These are phyloP conservation scores for Symbiodinium natans DNA, from an alignment of 73 alveolate genomes.

Conservation along the genomic window DNA sequence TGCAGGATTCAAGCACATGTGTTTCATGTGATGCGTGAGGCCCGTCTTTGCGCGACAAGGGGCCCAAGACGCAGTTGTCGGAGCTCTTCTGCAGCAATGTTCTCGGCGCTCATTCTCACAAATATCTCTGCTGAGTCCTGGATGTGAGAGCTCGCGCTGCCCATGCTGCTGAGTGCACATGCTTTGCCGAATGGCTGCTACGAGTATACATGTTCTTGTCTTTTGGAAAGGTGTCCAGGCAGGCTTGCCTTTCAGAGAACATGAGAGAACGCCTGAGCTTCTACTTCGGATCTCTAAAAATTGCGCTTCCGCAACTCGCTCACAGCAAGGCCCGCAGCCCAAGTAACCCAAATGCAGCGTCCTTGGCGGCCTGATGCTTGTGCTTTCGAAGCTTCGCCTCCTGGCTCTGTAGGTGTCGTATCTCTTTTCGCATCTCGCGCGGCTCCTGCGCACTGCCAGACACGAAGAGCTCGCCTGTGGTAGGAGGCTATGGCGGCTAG, in stretches of 20 bases:
- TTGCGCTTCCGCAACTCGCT: too few relatives aligned
- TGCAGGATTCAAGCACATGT: background rate
- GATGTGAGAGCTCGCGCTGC: too few relatives aligned
- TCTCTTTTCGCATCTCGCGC: conserved; percentile 46
- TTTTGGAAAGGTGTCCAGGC: too few relatives aligned
- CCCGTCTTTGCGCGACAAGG: background rate
- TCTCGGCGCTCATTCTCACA: conserved; percentile 64
- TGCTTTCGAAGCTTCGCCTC: conserved; percentile 45
- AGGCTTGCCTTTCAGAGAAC: background rate
- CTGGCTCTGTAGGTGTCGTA: background rate
- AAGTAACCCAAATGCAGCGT: background rate
- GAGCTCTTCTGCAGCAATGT: conserved; percentile 69
- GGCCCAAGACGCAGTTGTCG: conserved; percentile 73
- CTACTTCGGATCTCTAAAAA: background rate
- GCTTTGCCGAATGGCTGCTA: too few relatives aligned
- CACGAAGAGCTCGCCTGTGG: too few relatives aligned
- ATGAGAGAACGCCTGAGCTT: too few relatives aligned
- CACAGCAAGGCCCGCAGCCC: too few relatives aligned
- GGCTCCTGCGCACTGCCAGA: conserved; percentile 42
- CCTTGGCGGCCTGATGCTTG: conserved; percentile 80
- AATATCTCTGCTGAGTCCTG: conserved; percentile 83
- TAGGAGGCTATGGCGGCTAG: too few relatives aligned
- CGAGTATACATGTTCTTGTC: too few relatives aligned
- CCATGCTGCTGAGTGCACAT: too few relatives aligned
- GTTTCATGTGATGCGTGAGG: background rate